Percentiles rank a stretch among this genome's conserved stretches.
Evolutionary conservation across 768 basidiomycete species (phyloP).

Genomic region (Artomyces pyxidatus): DNA sequence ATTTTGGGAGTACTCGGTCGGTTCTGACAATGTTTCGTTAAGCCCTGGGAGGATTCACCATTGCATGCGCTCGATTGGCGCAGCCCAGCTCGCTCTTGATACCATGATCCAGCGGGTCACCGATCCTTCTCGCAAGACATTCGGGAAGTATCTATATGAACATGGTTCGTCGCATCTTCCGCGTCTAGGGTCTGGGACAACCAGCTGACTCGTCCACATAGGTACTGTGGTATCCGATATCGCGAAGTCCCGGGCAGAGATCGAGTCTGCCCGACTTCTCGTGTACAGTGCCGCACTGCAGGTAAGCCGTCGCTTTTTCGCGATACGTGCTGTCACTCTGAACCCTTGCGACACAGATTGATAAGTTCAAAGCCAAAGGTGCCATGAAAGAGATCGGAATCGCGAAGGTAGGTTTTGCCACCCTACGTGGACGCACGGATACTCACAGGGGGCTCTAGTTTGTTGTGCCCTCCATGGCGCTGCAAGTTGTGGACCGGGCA

Average conservation of each 20-base stretch:
- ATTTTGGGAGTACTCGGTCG: not conserved
- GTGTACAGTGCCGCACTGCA: conserved; percentile 90
- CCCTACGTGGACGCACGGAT: not conserved
- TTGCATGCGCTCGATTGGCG: conserved; percentile 96
- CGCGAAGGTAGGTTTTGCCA: conserved; percentile 61
- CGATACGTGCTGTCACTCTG: not conserved
- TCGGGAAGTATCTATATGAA: conserved; percentile 85
- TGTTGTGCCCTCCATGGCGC: conserved; percentile 87
- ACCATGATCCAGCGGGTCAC: conserved; percentile 86
- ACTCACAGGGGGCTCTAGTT: conserved; percentile 44
- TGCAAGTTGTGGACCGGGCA: conserved; percentile 84
- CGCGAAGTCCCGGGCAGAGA: conserved; percentile 87
- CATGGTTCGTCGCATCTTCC: conserved; percentile 51
- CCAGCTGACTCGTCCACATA: conserved; percentile 21
- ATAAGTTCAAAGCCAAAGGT: conserved; percentile 85
- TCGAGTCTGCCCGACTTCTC: conserved; percentile 79
- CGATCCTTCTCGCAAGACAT: conserved; percentile 87
- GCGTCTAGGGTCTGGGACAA: not conserved
- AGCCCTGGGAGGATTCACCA: conserved; percentile 95
- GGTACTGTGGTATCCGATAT: conserved; percentile 88
- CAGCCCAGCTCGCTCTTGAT: conserved; percentile 78
- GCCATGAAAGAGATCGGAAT: conserved; percentile 97
- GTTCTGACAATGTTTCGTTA: conserved; percentile 3
- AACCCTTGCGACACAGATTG: conserved; percentile 47
- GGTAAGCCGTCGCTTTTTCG: conserved; percentile 31